Evolutionary conservation across 2,329 filamentous ascomycete species (phyloP).

Genomic region (Magnaporthiopsis rhizophila): DNA sequence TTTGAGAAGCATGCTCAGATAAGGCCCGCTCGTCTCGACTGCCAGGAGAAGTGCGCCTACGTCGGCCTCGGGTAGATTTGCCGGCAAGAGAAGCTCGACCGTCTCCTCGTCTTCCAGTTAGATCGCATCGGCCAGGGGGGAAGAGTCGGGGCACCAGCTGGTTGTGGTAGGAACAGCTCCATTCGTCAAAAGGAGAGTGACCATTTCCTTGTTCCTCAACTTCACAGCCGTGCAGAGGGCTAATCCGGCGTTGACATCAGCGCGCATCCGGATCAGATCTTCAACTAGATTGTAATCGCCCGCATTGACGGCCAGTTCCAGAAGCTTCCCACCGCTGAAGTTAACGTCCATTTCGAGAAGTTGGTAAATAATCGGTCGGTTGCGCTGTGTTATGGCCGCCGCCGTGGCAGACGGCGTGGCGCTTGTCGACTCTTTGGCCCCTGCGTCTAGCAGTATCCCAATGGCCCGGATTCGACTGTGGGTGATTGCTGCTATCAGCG

Average conservation of each 20-base stretch:
- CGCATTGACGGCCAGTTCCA: no score
- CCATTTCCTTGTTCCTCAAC: background rate
- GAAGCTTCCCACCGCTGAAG: no score
- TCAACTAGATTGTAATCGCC: no score
- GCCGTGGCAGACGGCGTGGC: no score
- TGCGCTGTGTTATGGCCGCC: background rate
- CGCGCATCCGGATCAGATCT: no score
- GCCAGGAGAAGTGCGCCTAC: no score
- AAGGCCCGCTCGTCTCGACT: background rate
- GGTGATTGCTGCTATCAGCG: background rate
- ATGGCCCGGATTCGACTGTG: background rate
- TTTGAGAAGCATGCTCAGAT: background rate
- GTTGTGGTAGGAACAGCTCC: background rate
- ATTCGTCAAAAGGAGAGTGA: background rate
- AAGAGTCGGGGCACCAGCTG: accelerated
- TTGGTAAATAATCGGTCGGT: background rate
- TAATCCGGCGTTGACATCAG: no score
- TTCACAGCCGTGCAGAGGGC: no score
- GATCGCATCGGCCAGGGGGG: background rate
- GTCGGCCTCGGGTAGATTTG: background rate
- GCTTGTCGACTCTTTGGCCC: background rate
- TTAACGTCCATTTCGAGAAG: no score
- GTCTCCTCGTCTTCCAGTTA: background rate
- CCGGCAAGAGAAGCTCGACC: background rate
- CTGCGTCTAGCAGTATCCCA: background rate